Evolutionary conservation across 306 rosid species (phyloP).

Genomic region (Pterocarpus macrocarpus): DNA sequence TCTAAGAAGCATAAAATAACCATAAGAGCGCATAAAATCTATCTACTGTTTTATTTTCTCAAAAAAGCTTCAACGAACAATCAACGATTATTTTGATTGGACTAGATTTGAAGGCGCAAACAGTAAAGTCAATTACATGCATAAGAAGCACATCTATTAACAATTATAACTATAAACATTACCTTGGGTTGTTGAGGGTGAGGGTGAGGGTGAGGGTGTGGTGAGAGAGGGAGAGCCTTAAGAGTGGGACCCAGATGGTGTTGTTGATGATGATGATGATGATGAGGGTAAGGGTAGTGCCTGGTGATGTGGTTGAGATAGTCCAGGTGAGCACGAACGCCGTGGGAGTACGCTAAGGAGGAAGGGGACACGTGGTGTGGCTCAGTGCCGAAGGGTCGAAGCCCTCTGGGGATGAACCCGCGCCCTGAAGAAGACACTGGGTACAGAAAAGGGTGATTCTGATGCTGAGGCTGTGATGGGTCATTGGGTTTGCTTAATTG

Average conservation of each 20-base stretch:
- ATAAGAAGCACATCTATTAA: too few species aligned
- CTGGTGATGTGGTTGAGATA: constrained; percentile 41
- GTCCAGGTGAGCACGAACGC: constrained; percentile 53
- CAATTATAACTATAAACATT: neutral
- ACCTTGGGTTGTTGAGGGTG: constrained; percentile 54
- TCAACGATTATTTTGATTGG: too few species aligned
- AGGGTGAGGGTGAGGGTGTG: constrained; percentile 38
- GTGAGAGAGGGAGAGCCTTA: constrained; percentile 58
- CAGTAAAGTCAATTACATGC: too few species aligned
- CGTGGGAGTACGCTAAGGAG: constrained; percentile 49
- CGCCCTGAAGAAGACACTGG: constrained; percentile 77
- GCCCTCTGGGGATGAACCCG: constrained; percentile 60
- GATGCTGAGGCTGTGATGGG: neutral
- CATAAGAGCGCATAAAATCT: neutral
- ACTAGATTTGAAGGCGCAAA: neutral
- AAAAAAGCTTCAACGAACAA: neutral
- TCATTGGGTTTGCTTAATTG: neutral
- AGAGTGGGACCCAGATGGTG: neutral
- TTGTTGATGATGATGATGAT: too few species aligned
- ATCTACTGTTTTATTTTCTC: too few species aligned
- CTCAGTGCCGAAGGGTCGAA: constrained; percentile 37
- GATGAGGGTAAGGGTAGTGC: constrained; percentile 41
- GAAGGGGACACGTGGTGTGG: constrained; percentile 48
- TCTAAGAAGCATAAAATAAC: too few species aligned
- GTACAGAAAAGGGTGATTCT: constrained; percentile 49